Conservation (phyloP, 1,284 basidiomycete genomes). For the Pascua sp. region DNA sequence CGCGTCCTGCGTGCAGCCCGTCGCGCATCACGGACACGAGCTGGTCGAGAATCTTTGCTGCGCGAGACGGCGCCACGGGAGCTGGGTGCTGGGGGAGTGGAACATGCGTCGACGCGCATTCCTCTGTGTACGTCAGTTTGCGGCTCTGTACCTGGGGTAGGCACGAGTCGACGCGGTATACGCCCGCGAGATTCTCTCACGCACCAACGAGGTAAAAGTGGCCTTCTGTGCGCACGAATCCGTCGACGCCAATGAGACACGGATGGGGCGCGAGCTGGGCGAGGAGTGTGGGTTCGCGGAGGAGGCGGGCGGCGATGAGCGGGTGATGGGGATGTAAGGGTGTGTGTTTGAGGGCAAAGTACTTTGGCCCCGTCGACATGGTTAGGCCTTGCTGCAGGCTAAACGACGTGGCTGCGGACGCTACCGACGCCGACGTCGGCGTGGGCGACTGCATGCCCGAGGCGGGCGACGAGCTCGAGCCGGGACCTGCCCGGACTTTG, state of each 20-base stretch:
- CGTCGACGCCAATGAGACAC: constrained; percentile 55
- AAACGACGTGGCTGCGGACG: background rate
- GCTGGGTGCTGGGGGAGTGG: constrained; percentile 31
- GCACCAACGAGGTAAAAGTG: constrained; percentile 58
- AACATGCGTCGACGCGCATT: constrained; percentile 33
- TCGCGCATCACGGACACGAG: constrained; percentile 55
- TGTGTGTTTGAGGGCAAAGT: constrained; percentile 58
- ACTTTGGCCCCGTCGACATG: background rate
- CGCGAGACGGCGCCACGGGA: constrained; percentile 50
- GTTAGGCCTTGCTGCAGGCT: too few relatives aligned
- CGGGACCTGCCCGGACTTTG: constrained; percentile 25
- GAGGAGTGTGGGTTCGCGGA: constrained; percentile 57
- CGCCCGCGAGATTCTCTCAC: constrained; percentile 16
- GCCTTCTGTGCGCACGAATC: constrained; percentile 55
- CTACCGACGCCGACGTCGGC: too few relatives aligned
- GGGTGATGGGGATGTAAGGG: constrained; percentile 58
- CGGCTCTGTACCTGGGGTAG: too few relatives aligned
- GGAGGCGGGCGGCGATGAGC: constrained; percentile 55
- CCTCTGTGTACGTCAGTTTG: constrained; percentile 25
- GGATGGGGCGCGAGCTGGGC: constrained; percentile 57
- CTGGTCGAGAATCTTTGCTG: constrained; percentile 55
- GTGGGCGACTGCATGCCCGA: background rate
- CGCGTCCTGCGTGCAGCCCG: constrained; percentile 54
- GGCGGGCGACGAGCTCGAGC: background rate
- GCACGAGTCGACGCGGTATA: background rate